Conservation (phyloP, 1,139 yeast genomes). For the Geotrichum aggregatum region DNA sequence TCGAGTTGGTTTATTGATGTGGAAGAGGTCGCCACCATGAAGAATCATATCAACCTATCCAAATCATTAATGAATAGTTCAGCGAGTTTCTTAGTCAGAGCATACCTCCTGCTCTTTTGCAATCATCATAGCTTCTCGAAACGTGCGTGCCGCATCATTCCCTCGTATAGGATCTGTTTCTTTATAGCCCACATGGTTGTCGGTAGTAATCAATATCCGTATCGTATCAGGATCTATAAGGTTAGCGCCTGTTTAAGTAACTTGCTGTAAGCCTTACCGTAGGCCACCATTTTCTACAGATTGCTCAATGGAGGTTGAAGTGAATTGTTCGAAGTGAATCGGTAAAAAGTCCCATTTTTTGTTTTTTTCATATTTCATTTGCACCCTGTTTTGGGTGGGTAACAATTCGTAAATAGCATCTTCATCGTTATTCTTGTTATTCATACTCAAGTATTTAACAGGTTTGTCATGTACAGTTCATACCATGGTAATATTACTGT, state of each 20-base stretch:
- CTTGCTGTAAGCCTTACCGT: neutral
- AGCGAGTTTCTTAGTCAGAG: neutral
- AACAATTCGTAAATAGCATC: no score
- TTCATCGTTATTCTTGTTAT: no score
- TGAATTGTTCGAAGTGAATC: no score
- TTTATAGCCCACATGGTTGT: conserved; percentile 91
- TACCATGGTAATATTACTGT: no score
- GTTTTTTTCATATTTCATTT: neutral
- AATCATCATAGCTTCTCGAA: conserved; percentile 71
- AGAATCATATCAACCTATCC: conserved; percentile 68
- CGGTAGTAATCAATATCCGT: conserved; percentile 79
- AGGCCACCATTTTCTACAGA: neutral
- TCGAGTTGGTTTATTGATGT: conserved; percentile 81
- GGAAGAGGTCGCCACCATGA: conserved; percentile 93
- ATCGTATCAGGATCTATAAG: conserved; percentile 50
- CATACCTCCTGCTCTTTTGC: conserved; percentile 62
- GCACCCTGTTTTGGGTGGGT: no score
- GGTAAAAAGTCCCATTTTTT: no score
- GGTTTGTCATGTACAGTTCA: no score
- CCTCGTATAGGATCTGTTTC: conserved; percentile 90
- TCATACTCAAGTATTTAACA: no score
- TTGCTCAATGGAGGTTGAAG: neutral
- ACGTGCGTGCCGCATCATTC: conserved; percentile 83
- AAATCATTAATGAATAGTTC: neutral
- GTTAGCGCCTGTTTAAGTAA: neutral